A percentile compares a stretch with the other conserved stretches of the same genome.
Conservation (phyloP, 2,329 filamentous ascomycete genomes). For the Fonsecaea multimorphosa region DNA sequence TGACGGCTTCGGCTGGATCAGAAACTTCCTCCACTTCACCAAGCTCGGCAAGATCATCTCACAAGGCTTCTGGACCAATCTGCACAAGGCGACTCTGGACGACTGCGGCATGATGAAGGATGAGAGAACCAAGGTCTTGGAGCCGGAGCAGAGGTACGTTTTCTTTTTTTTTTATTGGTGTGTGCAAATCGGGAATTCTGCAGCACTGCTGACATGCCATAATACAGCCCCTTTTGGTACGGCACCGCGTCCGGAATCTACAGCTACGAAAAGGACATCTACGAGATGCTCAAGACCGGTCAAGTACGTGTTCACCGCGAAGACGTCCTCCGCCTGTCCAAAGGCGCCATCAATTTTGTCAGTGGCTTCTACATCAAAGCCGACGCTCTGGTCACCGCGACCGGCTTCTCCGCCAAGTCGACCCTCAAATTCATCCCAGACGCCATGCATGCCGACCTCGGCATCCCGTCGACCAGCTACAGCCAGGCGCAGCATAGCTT, state of each 20-base stretch:
- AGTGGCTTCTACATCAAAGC: constrained; percentile 53
- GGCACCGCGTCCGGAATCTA: constrained; percentile 64
- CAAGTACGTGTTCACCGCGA: constrained; percentile 62
- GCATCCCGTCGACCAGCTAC: constrained; percentile 50
- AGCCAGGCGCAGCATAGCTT: constrained; percentile 44
- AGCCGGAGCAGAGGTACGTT: constrained; percentile 44
- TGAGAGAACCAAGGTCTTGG: constrained; percentile 52
- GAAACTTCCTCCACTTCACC: constrained; percentile 58
- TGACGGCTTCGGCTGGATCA: constrained; percentile 53
- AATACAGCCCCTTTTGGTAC: constrained; percentile 55
- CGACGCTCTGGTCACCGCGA: constrained; percentile 62
- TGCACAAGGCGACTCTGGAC: constrained; percentile 57
- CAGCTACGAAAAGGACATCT: constrained; percentile 65
- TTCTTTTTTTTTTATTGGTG: neutral
- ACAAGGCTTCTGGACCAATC: constrained; percentile 59
- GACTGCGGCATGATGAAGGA: constrained; percentile 55
- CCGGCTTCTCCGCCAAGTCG: constrained; percentile 62
- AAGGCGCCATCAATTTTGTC: constrained; percentile 56
- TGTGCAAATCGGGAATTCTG: no score
- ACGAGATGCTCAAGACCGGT: constrained; percentile 61
- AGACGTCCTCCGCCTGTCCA: constrained; percentile 59
- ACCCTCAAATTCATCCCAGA: constrained; percentile 57
- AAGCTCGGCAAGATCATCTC: constrained; percentile 57
- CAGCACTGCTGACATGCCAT: neutral
- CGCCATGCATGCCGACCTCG: constrained; percentile 52